Percentiles rank a stretch among this genome's conserved stretches.
Evolutionary conservation across 176 grass and related monocot species (phyloP).

Genomic region (Panicum miliaceum): DNA sequence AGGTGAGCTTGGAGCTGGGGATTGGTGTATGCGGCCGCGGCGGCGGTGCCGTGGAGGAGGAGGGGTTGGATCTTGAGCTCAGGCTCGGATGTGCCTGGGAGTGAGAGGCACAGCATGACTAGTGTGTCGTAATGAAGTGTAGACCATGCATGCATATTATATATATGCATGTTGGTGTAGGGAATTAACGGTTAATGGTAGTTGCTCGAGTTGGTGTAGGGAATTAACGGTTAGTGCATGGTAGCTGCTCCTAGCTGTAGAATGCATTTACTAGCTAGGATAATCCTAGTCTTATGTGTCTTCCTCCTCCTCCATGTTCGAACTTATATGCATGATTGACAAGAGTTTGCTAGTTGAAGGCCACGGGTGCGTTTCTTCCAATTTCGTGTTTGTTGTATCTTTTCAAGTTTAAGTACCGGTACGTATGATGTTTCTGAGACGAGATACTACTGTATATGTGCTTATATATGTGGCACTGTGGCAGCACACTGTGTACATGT

Average conservation of each 20-base stretch:
- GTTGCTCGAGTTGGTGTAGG: background rate
- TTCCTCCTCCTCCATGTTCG: background rate
- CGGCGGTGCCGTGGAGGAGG: background rate
- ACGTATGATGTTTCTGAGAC: background rate
- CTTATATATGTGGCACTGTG: background rate
- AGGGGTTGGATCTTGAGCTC: constrained; percentile 57
- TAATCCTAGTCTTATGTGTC: background rate
- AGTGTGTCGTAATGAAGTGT: too few relatives aligned
- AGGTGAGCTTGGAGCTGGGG: constrained; percentile 43
- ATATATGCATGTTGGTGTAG: background rate
- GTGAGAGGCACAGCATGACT: background rate
- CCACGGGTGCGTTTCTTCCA: background rate
- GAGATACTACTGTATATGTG: background rate
- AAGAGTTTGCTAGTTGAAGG: background rate
- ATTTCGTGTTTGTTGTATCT: background rate
- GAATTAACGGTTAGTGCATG: background rate
- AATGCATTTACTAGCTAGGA: background rate
- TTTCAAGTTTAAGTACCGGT: background rate
- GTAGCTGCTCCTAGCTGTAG: background rate
- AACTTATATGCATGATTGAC: background rate
- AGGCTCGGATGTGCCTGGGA: constrained; percentile 50
- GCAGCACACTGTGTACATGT: background rate
- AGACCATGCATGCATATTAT: too few relatives aligned
- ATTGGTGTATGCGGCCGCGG: background rate
- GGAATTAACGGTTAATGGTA: background rate